A percentile compares a stretch with the other conserved stretches of the same genome.
Evolutionary conservation across 176 grass and related monocot species (phyloP).

Genomic region (Hordeum marinum): DNA sequence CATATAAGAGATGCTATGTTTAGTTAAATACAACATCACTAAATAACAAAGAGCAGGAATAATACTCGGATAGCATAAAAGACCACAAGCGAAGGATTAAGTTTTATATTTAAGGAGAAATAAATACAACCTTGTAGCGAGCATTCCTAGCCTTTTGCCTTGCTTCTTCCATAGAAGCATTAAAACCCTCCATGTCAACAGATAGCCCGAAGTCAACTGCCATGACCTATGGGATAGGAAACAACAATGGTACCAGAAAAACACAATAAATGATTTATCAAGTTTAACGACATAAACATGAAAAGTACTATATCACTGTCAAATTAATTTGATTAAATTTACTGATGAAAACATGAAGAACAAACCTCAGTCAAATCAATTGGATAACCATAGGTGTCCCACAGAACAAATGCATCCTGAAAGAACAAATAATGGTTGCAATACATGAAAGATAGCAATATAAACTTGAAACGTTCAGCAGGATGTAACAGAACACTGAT

Average conservation of each 20-base stretch:
- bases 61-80: background rate
- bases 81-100: background rate
- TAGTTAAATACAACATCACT: background rate
- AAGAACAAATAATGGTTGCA: background rate
- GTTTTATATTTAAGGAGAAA: background rate
- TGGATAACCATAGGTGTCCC: conserved; percentile 95
- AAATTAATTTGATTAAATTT: background rate
- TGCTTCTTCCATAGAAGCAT: conserved; percentile 83
- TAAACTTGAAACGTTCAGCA: background rate
- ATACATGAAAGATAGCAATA: background rate
- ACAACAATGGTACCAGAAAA: conserved; percentile 13
- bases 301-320: background rate
- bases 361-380: conserved; percentile 96
- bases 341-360: conserved; percentile 18
- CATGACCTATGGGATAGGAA: conserved; percentile 62
- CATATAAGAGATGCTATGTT: background rate
- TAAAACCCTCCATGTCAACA: conserved; percentile 87
- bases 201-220: conserved; percentile 70
- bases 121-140: conserved; percentile 59
- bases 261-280: background rate
- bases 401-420: conserved; percentile 94
- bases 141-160: conserved; percentile 93
- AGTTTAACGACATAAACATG: background rate
- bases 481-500: background rate
- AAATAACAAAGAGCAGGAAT: background rate